phyloP scores from a whole-genome alignment of 352 stramenopile species.

The Pythium brassicae region DNA sequence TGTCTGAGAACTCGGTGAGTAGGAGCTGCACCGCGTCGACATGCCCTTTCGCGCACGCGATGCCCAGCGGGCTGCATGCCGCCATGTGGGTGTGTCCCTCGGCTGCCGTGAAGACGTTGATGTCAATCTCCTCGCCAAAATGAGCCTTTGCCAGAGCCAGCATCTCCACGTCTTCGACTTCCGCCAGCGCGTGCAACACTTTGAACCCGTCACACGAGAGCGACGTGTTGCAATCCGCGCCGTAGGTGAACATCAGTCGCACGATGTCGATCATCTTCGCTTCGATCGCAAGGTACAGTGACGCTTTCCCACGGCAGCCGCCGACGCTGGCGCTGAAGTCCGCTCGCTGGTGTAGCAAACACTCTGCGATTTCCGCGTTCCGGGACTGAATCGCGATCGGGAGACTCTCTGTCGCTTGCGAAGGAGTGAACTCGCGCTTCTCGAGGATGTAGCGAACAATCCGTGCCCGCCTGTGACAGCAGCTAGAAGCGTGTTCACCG shows the following conservation, averaged over 20 bases:
- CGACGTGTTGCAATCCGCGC: neutral
- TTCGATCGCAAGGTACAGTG: slow-evolving; percentile 5
- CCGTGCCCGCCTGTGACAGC: neutral
- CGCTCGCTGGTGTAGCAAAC: too few species aligned
- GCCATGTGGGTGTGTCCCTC: neutral
- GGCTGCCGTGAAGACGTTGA: neutral
- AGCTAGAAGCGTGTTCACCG: neutral
- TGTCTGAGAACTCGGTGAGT: neutral
- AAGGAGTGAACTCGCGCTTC: neutral
- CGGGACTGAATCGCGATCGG: neutral
- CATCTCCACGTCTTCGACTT: neutral
- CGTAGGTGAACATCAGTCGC: neutral
- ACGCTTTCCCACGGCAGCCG: neutral
- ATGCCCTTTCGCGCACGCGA: neutral
- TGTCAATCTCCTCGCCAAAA: neutral
- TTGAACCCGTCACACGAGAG: neutral
- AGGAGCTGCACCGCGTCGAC: neutral
- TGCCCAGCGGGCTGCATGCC: neutral
- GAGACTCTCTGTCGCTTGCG: neutral
- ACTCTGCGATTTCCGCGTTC: neutral
- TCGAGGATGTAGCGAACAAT: neutral
- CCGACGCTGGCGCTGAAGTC: neutral
- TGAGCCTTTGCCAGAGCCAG: neutral
- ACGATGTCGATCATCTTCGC: neutral
- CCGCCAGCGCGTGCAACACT: neutral